These are phyloP conservation scores for Cercospora sp. DNA, from an alignment of 2,329 filamentous ascomycete species.

Conservation along the genomic window DNA sequence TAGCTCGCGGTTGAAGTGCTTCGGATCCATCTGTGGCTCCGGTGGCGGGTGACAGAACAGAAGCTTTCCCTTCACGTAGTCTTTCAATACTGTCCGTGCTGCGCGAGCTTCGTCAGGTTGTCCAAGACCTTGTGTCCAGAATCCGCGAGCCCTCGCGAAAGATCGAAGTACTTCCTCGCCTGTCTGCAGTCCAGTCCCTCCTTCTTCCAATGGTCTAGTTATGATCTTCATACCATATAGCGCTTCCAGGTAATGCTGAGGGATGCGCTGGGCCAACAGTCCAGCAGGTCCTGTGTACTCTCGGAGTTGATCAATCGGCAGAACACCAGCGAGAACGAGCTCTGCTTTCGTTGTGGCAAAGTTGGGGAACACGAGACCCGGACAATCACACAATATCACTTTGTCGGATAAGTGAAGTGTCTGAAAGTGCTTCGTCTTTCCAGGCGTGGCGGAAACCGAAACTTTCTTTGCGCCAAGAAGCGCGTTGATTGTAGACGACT, in stretches of 20 bases:
- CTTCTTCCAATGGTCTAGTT: constrained; percentile 80
- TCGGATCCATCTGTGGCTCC: constrained; percentile 63
- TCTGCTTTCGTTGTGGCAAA: constrained; percentile 96
- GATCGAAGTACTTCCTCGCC: constrained; percentile 80
- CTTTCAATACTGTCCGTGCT: constrained; percentile 85
- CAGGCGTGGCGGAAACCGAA: constrained; percentile 92
- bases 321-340: constrained; percentile 88
- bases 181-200: constrained; percentile 82
- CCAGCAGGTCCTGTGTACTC: constrained; percentile 86
- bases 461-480: constrained; percentile 99
- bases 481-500: constrained; percentile 98
- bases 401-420: constrained; percentile 90
- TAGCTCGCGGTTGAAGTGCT: constrained; percentile 82
- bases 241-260: constrained; percentile 83
- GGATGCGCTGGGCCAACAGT: constrained; percentile 81
- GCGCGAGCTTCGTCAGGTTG: constrained; percentile 93
- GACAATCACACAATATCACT: constrained; percentile 94
- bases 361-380: constrained; percentile 97
- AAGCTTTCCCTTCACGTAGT: constrained; percentile 95
- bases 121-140: constrained; percentile 78
- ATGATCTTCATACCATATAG: constrained; percentile 90
- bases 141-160: constrained; percentile 86
- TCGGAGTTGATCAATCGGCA: constrained; percentile 93
- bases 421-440: constrained; percentile 99
- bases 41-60: constrained; percentile 83